Evolutionary conservation across 495 filamentous ascomycete genomes (phyloP).

Genomic region (Xylaria grammica): DNA sequence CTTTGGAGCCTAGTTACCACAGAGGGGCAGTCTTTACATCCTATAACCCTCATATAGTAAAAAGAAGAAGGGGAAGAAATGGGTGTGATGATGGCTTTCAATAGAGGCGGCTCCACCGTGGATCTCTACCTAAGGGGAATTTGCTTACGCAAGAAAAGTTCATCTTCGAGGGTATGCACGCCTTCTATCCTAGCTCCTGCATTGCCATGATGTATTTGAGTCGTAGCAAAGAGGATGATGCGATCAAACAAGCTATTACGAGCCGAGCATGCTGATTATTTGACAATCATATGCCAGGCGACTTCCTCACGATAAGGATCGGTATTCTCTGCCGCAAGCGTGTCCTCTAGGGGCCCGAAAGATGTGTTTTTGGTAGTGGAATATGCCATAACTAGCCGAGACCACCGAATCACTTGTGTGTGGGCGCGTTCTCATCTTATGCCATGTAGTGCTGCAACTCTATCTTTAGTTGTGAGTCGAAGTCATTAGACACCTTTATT

Average conservation of each 20-base stretch:
- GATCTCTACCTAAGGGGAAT: conserved; percentile 3
- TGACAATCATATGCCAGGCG: conserved; percentile 9
- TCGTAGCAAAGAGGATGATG: conserved; percentile 15
- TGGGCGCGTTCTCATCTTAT: conserved; percentile 2
- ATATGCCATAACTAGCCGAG: conserved; percentile 2
- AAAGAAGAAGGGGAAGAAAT: too few relatives aligned
- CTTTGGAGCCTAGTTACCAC: too few relatives aligned
- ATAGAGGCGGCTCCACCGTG: not conserved
- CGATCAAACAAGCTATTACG: conserved; percentile 3
- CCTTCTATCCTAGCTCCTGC: conserved; percentile 6
- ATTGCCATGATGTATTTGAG: conserved; percentile 1
- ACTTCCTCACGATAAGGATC: conserved; percentile 14
- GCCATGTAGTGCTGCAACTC: conserved; percentile 5
- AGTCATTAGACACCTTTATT: conserved; percentile 9
- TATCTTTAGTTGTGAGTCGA: conserved; percentile 9
- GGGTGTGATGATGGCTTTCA: too few relatives aligned
- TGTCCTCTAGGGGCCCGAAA: conserved; percentile 3
- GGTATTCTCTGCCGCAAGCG: conserved; percentile 10
- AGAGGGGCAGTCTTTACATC: too few relatives aligned
- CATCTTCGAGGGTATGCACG: not conserved
- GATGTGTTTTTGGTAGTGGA: conserved; percentile 9
- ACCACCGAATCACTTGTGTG: conserved; percentile 15
- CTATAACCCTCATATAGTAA: too few relatives aligned
- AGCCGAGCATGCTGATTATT: not conserved
- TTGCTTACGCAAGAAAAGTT: not conserved